Percentiles rank a stretch among this genome's conserved stretches.
Evolutionary conservation across 345 rosid species (phyloP).

Genomic region (Cardamine resedifolia): DNA sequence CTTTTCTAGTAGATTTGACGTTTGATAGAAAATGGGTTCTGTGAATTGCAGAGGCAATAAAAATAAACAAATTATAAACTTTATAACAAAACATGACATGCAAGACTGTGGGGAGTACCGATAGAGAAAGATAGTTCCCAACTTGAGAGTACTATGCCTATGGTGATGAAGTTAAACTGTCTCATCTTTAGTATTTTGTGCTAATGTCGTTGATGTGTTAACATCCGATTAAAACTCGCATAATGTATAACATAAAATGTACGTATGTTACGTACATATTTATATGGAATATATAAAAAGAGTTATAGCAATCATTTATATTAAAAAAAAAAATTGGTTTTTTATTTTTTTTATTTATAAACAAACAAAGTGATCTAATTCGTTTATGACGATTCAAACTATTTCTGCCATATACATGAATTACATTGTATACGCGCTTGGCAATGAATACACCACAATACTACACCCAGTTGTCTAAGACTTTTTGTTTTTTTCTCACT

Average conservation of each 20-base stretch:
- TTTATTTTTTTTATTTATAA: no score
- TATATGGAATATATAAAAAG: neutral
- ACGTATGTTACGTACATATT: no score
- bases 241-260: neutral
- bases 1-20: constrained; percentile 32
- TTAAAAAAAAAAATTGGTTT: neutral
- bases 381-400: neutral
- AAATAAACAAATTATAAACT: constrained; percentile 15
- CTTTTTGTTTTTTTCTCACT: constrained; percentile 21
- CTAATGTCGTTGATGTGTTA: neutral
- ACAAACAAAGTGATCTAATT: constrained; percentile 6
- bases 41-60: constrained; percentile 18
- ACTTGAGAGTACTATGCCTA: constrained; percentile 24
- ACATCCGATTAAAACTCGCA: neutral
- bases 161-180: constrained; percentile 8
- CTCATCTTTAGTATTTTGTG: neutral
- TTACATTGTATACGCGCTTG: neutral
- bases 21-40: constrained; percentile 35
- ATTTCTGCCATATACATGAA: neutral
- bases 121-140: constrained; percentile 20
- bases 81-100: constrained; percentile 29
- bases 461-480: neutral
- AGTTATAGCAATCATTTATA: neutral
- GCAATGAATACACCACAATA: neutral
- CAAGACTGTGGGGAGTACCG: constrained; percentile 19